phyloP scores from a whole-genome alignment of 2,329 filamentous ascomycete genomes.

The Boeremia lycopersici region DNA sequence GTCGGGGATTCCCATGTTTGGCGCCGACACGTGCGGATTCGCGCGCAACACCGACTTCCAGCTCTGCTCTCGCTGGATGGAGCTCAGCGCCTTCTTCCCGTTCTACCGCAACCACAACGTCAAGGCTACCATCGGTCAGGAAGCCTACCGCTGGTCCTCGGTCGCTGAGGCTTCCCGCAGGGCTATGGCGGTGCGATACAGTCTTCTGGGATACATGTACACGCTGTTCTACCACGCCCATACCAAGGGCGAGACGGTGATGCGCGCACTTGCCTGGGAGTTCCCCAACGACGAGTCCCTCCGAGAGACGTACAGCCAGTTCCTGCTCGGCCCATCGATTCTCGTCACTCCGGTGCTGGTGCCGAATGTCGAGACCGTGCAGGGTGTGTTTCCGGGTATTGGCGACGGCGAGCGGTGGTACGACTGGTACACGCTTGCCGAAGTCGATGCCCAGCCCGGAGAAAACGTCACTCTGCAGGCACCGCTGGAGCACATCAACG shows the following conservation, averaged over 20 bases:
- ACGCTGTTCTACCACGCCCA: slow-evolving; percentile 71
- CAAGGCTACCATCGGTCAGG: slow-evolving; percentile 64
- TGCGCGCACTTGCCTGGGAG: slow-evolving; percentile 74
- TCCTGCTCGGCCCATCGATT: slow-evolving; percentile 68
- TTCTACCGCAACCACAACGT: slow-evolving; percentile 78
- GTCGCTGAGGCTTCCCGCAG: slow-evolving; percentile 65
- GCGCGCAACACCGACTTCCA: slow-evolving; percentile 67
- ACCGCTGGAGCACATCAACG: slow-evolving; percentile 70
- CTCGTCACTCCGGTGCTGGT: slow-evolving; percentile 69
- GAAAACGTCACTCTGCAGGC: slow-evolving; percentile 64
- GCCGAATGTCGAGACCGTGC: slow-evolving; percentile 63
- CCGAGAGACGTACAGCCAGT: slow-evolving; percentile 67
- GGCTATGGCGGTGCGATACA: slow-evolving; percentile 71
- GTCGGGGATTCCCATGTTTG: slow-evolving; percentile 76
- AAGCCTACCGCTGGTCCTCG: slow-evolving; percentile 70
- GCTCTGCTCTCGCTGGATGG: slow-evolving; percentile 75
- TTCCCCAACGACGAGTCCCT: slow-evolving; percentile 71
- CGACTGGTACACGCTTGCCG: slow-evolving; percentile 72
- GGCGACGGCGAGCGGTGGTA: slow-evolving; percentile 68
- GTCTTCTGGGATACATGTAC: slow-evolving; percentile 74
- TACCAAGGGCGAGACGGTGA: slow-evolving; percentile 68
- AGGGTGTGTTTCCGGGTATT: slow-evolving; percentile 70
- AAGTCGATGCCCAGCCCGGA: slow-evolving; percentile 55
- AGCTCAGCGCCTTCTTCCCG: slow-evolving; percentile 72
- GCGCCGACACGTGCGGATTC: slow-evolving; percentile 66